Percentiles rank a stretch among this genome's conserved stretches.
phyloP scores from a whole-genome alignment of 805 yeast species.

The Candida ovalis region DNA sequence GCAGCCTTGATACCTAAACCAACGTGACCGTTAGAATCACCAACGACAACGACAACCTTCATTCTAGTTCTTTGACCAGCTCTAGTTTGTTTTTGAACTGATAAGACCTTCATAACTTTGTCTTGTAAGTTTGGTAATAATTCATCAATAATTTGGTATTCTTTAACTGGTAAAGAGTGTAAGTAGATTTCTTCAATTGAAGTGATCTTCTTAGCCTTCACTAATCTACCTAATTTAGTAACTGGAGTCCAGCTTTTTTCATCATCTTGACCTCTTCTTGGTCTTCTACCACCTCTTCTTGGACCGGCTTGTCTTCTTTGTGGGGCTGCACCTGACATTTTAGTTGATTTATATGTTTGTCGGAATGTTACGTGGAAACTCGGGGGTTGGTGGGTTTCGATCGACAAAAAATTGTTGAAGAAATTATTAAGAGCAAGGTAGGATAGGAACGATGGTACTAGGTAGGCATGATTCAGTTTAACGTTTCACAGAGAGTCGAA shows the following conservation, averaged over 20 bases:
- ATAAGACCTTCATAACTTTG: slow-evolving; percentile 99
- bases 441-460: neutral
- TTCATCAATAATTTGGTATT: slow-evolving; percentile 96
- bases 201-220: slow-evolving; percentile 96
- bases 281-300: slow-evolving; percentile 55
- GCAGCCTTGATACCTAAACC: slow-evolving; percentile 99
- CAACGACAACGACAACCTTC: slow-evolving; percentile 99
- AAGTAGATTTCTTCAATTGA: slow-evolving; percentile 97
- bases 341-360: slow-evolving; percentile 25
- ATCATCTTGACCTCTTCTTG: slow-evolving; percentile 80
- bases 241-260: slow-evolving; percentile 99
- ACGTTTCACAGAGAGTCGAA: neutral
- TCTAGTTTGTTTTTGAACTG: slow-evolving; percentile 99
- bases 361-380: slow-evolving; percentile 73
- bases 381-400: slow-evolving; percentile 67
- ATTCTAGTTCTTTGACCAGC: slow-evolving; percentile 99
- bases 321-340: slow-evolving; percentile 44
- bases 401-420: slow-evolving; percentile 36
- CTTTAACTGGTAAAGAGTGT: slow-evolving; percentile 99
- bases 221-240: slow-evolving; percentile 99
- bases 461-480: neutral
- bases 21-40: slow-evolving; percentile 99
- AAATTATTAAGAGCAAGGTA: too few species aligned
- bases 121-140: slow-evolving; percentile 94
- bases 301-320: slow-evolving; percentile 55